Evolutionary conservation across 805 yeast genomes (phyloP).

Genomic region (Lachancea quebecensis): DNA sequence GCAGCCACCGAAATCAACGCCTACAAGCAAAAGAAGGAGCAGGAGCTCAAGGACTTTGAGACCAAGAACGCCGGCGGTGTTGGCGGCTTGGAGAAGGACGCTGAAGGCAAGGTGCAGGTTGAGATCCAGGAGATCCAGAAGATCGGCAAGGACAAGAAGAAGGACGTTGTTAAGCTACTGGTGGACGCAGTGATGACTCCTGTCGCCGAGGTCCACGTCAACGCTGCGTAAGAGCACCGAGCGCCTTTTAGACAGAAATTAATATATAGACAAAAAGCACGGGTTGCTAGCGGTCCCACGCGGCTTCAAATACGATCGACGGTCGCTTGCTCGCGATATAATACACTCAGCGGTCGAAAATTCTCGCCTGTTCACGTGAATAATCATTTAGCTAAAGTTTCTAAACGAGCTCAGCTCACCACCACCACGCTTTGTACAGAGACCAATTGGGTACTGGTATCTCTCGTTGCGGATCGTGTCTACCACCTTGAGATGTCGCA

Average conservation of each 20-base stretch:
- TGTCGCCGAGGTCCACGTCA: constrained; percentile 74
- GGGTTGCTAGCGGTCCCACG: too few relatives aligned
- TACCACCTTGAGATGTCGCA: constrained; percentile 15
- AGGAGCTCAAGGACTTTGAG: constrained; percentile 69
- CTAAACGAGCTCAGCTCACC: not conserved
- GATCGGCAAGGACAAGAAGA: constrained; percentile 55
- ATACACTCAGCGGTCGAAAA: not conserved
- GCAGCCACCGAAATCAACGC: constrained; percentile 84
- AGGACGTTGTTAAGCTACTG: constrained; percentile 63
- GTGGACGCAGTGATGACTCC: constrained; percentile 76
- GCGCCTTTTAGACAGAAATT: not conserved
- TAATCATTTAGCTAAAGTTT: not conserved
- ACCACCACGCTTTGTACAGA: not conserved
- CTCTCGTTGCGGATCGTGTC: not conserved
- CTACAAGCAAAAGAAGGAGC: constrained; percentile 78
- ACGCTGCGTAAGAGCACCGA: constrained; percentile 38
- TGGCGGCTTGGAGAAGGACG: constrained; percentile 51
- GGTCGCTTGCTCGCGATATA: not conserved
- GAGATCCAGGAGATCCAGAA: constrained; percentile 67
- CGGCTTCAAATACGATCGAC: too few relatives aligned
- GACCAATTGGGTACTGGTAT: not conserved
- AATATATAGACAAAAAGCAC: too few relatives aligned
- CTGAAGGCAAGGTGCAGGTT: constrained; percentile 62
- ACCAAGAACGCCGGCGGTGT: constrained; percentile 60
- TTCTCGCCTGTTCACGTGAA: not conserved